Evolutionary conservation across 2,329 filamentous ascomycete genomes (phyloP), one percentile per base, ranked within the genome.

Genomic region (Epichloe scottii): DNA sequence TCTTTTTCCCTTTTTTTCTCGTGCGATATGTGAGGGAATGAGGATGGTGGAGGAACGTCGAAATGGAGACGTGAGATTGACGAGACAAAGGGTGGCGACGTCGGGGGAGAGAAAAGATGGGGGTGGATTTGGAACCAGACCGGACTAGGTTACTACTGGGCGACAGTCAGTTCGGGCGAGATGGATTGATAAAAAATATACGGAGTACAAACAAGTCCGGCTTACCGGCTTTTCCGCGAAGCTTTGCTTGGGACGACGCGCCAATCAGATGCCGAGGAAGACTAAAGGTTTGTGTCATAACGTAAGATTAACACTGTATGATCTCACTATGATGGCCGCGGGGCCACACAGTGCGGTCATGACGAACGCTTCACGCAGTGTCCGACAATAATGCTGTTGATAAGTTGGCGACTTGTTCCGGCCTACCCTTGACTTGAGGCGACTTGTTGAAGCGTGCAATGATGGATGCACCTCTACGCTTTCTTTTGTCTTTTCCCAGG

Each of bases 11-110:
- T 44, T 30, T 11, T 12, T 42, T 41, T 14, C 21, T 6, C 5
- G 46, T 41, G 41, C 7, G 35, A 33, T 34, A 39, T 33, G 34
- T 21, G 34, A 21, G 30, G 6, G 21, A 41, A 23, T 33, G 37
- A 35, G 37, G 30, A 33, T 39, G 12, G 19, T 10, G 17, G 34
- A 23, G 26, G 46, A 37, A 35, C 35, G 46, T 41, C 46, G 46
- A 40, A 43, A 45, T 49, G 48, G 19, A 49, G 21, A 44, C 44
- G 14, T 17, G 26, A 44, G 48, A 46, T 50, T 50, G 12, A 39
- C 23, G n/a, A 17, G 23, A 35, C 11, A 37, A 26, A 45, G 23
- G 51, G 51, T 52, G 51, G 51, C 51, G 47, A 52, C 42, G 17
- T 26, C 38, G 41, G 46, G 43, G 35, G 4, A 19, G 30, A 35